Percentiles rank a stretch among this genome's conserved stretches.
These are phyloP conservation scores for Passiflora organensis DNA, from an alignment of 345 rosid genomes.

Conservation along the genomic window DNA sequence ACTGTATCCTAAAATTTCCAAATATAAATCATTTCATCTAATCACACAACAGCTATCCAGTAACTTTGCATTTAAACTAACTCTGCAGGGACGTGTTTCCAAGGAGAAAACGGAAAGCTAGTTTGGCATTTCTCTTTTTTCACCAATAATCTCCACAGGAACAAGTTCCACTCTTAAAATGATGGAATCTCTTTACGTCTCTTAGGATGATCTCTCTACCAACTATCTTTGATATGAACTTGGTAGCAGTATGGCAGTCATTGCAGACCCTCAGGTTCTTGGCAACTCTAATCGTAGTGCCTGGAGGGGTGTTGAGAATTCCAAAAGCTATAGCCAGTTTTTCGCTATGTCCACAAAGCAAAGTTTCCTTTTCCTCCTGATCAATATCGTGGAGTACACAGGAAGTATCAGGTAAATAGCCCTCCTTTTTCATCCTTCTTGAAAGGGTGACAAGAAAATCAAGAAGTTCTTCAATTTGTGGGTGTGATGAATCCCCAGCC, in stretches of 20 bases:
- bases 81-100: too few relatives aligned
- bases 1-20: too few relatives aligned
- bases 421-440: conserved; percentile 66
- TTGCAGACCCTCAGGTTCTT: conserved; percentile 89
- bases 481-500: conserved; percentile 78
- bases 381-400: conserved; percentile 77
- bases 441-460: conserved; percentile 50
- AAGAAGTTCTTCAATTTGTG: conserved; percentile 57
- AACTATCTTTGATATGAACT: conserved; percentile 61
- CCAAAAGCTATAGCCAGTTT: conserved; percentile 85
- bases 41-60: too few relatives aligned
- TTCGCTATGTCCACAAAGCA: conserved; percentile 90
- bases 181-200: conserved; percentile 85
- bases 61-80: too few relatives aligned
- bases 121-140: too few relatives aligned
- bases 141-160: conserved; percentile 88
- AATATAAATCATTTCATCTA: too few relatives aligned
- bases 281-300: conserved; percentile 70
- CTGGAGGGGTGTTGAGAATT: conserved; percentile 60
- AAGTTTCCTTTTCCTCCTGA: conserved; percentile 67
- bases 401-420: conserved; percentile 80
- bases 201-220: conserved; percentile 73
- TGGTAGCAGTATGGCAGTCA: conserved; percentile 70
- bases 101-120: too few relatives aligned
- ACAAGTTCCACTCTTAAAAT: conserved; percentile 71